A percentile compares a stretch with the other conserved stretches of the same genome.
phyloP scores from a whole-genome alignment of 2,329 filamentous ascomycete species.

The Neopestalotiopsis sp. region DNA sequence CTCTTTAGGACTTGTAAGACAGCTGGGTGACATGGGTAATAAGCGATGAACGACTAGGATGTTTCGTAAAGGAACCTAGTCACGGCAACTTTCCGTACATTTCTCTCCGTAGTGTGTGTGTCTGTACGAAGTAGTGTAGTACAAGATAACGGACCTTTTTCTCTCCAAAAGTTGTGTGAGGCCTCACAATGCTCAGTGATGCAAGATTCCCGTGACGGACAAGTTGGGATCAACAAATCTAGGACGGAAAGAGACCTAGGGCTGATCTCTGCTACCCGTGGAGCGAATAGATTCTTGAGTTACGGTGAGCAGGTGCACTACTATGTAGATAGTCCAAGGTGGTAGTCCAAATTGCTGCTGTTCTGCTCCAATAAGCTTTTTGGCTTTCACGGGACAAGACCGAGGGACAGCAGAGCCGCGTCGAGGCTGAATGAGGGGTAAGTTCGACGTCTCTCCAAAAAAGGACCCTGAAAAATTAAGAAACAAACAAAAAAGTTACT shows the following conservation, averaged over 20 bases:
- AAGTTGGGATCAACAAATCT: background rate
- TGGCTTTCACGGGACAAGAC: background rate
- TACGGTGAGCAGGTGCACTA: background rate
- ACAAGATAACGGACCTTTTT: too few species aligned
- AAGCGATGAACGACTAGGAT: background rate
- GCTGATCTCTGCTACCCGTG: background rate
- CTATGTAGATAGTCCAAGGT: background rate
- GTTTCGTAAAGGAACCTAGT: background rate
- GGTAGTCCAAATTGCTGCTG: background rate
- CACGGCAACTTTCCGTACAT: background rate
- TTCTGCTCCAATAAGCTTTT: conserved; percentile 1
- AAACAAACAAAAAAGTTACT: background rate
- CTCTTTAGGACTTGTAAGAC: background rate
- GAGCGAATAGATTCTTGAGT: background rate
- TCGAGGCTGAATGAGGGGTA: conserved; percentile 1
- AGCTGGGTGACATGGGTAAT: background rate
- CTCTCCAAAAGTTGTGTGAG: background rate
- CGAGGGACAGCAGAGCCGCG: background rate
- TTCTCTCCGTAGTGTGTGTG: background rate
- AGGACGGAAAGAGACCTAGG: background rate
- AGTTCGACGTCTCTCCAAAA: background rate
- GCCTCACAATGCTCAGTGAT: background rate
- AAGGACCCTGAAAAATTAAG: background rate
- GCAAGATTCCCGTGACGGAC: background rate
- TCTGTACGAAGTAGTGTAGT: too few species aligned